phyloP scores from a whole-genome alignment of 2,329 filamentous ascomycete species.

The Trichophyton simii region DNA sequence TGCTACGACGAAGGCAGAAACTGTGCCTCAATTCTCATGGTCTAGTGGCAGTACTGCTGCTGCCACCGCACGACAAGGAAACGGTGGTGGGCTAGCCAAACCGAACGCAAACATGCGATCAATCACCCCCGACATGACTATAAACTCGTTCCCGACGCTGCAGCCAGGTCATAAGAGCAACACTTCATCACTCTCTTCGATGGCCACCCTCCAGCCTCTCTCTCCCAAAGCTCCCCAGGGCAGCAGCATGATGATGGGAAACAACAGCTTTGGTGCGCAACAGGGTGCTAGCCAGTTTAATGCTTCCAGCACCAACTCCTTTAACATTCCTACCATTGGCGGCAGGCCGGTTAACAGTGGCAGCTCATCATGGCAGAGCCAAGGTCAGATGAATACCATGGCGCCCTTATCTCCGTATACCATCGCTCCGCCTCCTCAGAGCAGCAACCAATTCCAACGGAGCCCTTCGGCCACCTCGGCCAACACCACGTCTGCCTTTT shows the following conservation, averaged over 20 bases:
- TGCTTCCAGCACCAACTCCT: conserved; percentile 24
- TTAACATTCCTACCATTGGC: conserved; percentile 22
- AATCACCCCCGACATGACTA: conserved; percentile 41
- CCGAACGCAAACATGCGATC: conserved; percentile 29
- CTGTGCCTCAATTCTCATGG: conserved; percentile 34
- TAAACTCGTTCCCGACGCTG: conserved; percentile 38
- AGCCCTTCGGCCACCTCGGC: neutral
- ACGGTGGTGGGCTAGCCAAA: conserved; percentile 7
- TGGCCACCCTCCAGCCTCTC: neutral
- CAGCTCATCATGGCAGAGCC: neutral
- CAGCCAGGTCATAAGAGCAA: conserved; percentile 24
- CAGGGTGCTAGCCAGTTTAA: neutral
- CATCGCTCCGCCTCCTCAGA: conserved; percentile 5
- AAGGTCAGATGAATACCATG: neutral
- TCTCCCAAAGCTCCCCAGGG: neutral
- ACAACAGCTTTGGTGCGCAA: neutral
- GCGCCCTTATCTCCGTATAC: conserved; percentile 25
- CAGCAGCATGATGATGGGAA: neutral
- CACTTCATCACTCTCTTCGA: neutral
- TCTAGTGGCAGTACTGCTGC: conserved; percentile 14
- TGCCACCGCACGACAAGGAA: neutral
- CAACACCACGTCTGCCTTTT: neutral
- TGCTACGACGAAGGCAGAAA: conserved; percentile 13
- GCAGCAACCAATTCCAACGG: conserved; percentile 6
- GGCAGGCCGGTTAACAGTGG: neutral